Base-by-base conservation (phyloP, 495 filamentous ascomycete genomes). In the Annulohypoxylon moriforme region DNA sequence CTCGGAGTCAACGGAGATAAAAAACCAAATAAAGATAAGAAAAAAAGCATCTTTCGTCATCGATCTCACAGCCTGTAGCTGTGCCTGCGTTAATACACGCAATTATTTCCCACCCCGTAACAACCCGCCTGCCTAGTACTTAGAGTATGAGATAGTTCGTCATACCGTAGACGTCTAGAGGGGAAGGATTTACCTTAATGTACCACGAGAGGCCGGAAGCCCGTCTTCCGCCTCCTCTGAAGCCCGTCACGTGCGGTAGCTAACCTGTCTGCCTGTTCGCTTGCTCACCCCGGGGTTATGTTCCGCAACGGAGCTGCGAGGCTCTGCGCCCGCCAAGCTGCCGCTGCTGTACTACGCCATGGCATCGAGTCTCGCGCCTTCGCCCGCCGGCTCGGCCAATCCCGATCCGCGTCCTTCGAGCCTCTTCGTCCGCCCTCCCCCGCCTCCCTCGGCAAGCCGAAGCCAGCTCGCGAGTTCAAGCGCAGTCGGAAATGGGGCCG, bases 371-470 rank as follows among this genome's bases (percentile, higher is more conserved):
- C 62, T 13, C 64, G 60, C 52, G 34, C 22, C 49, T 53, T 71
- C 67, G 60, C 27, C 50, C 40, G 74, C 50, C 64, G 58, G 42
- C 16, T 63, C 42, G 59, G 27, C 47, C 58, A 50, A 46, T n/a
- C 66, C 65, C 56, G 62, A 42, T 14, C 66, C 44, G 72, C 71
- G 6, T 75, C 74, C 47, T 93, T 91, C 80, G 85, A 90, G 64
- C 88, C 91, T n/a, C 88, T 97, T 56, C 86, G 85, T 6, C 95
- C 95, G 18, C 94, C 94, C 2, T 87, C 92, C 4, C 95, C 95
- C 1, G 84, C 84, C 57, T 91, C 90, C n/a, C 85, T 98, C 36
- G 92, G 92, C 40, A 90, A 89, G 74, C 89, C 94, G 9, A 82
- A 78, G n/a, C 81, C 87, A 1, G 87, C 92, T 14, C 84, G 85